Evolutionary conservation across 2,329 filamentous ascomycete genomes (phyloP).

Genomic region (Sporothrix brasiliensis): DNA sequence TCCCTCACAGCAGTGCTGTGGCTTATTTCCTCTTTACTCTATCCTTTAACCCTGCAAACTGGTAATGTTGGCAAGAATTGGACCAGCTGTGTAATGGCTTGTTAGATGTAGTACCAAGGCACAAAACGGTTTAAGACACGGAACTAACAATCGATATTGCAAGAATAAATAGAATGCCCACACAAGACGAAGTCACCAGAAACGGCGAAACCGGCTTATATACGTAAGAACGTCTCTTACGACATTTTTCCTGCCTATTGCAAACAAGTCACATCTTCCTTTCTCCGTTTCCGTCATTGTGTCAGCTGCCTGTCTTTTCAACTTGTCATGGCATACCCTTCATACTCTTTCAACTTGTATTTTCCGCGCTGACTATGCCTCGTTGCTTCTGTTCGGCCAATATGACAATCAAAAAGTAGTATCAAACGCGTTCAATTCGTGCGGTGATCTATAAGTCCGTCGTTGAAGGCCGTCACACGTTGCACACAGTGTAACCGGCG

Average conservation of each 20-base stretch:
- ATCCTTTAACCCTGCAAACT: conserved; percentile 27
- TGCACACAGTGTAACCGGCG: not conserved
- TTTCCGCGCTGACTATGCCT: not conserved
- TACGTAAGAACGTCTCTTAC: not conserved
- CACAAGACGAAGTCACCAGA: not conserved
- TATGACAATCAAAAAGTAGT: no score
- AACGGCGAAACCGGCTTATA: no score
- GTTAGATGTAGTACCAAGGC: no score
- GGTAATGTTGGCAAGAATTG: conserved; percentile 32
- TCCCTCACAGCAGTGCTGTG: not conserved
- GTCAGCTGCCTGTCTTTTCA: no score
- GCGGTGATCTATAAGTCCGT: no score
- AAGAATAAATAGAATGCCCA: no score
- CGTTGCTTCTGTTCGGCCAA: no score
- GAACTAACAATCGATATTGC: no score
- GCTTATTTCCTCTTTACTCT: not conserved
- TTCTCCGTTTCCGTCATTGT: not conserved
- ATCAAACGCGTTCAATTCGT: no score
- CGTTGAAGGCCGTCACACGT: not conserved
- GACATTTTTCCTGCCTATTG: no score
- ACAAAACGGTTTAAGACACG: no score
- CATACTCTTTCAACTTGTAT: not conserved
- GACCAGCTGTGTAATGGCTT: not conserved
- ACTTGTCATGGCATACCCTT: not conserved
- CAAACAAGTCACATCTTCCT: not conserved